Evolutionary conservation across 2,329 filamentous ascomycete species (phyloP), one percentile per base, ranked within the genome.

Genomic region (Aaosphaeria pasadenensis): DNA sequence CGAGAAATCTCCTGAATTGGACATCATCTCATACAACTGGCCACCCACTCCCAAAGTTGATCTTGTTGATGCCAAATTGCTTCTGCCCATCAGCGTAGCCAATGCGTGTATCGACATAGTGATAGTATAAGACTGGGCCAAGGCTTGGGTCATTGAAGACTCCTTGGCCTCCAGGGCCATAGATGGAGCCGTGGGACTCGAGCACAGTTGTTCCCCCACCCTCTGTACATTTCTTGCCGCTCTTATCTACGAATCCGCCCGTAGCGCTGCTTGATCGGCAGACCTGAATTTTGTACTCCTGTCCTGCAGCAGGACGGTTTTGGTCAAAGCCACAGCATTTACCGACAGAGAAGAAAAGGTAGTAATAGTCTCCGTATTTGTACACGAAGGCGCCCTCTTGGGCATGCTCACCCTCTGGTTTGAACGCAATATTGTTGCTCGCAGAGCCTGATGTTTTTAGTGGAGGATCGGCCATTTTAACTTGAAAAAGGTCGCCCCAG

Each of bases 281-380:
- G 29, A 85, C 82, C 58, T 78, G 79, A 62, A 87, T 83, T 62
- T 79, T 80, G 65, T 88, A 88, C 66, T 87, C 85, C n/a, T 71
- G 70, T 4, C 84, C 84, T 0, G 72, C 43, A 0, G 80, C 75
- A 0, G 84, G 82, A 47, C 62, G 69, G 46, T 56, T 70, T 0
- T 60, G 64, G 53, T 84, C 78, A 53, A 80, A 84, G n/a, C 71
- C 73, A 49, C 85, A 88, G 72, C 84, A 88, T 30, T 71, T 74
- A 1, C 85, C 85, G 1, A 71, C 72, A 6, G 77, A 82, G 63
- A 78, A 85, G 64, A 87, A 86, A 7, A 88, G 72, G 59, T 86
- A 88, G 62, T 83, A 87, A 59, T 79, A 84, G 17, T 68, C 71
- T 9, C 72, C 75, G 44, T 80, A 72, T 56, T 80, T 73, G 55